A percentile compares a stretch with the other conserved stretches of the same genome.
phyloP scores from a whole-genome alignment of 371 early-diverging fungal genomes.

The Zopfochytrium polystomum region DNA sequence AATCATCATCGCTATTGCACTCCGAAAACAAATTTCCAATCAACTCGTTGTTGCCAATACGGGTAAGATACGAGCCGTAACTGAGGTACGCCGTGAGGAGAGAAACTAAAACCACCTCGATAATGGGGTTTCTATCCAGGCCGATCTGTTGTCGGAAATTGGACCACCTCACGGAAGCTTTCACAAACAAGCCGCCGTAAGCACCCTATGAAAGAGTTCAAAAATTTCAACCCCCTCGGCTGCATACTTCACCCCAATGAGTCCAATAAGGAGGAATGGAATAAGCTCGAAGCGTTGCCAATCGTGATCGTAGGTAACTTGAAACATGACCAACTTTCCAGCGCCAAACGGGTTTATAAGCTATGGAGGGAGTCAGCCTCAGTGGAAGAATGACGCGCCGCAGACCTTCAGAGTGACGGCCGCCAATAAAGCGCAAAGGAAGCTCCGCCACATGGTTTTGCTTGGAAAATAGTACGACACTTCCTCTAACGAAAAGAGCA shows the following conservation, averaged over 20 bases:
- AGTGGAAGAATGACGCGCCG: constrained; percentile 1
- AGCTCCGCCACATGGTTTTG: constrained; percentile 92
- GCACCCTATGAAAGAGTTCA: constrained; percentile 61
- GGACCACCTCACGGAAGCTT: constrained; percentile 45
- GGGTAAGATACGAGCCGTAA: constrained; percentile 74
- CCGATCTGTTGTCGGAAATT: constrained; percentile 25
- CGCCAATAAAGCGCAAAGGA: constrained; percentile 90
- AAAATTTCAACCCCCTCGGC: constrained; percentile 21
- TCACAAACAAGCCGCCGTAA: constrained; percentile 84
- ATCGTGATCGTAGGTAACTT: constrained; percentile 84
- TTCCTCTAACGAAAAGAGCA: constrained; percentile 94
- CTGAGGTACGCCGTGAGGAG: constrained; percentile 71
- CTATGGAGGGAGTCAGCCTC: constrained; percentile 25
- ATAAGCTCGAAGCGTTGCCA: constrained; percentile 86
- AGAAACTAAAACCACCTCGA: constrained; percentile 72
- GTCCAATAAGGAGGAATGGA: constrained; percentile 81
- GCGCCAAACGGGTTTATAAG: constrained; percentile 89
- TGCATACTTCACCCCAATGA: constrained; percentile 71
- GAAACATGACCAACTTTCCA: constrained; percentile 91
- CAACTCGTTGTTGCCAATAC: constrained; percentile 63
- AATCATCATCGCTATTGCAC: constrained; percentile 47
- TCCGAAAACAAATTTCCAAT: constrained; percentile 77
- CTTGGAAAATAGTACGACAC: constrained; percentile 91
- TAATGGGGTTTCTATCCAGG: constrained; percentile 53
- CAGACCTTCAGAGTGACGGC: constrained; percentile 79